Base-by-base conservation (phyloP, 805 yeast genomes). In the Wickerhamomyces hampshirensis region DNA sequence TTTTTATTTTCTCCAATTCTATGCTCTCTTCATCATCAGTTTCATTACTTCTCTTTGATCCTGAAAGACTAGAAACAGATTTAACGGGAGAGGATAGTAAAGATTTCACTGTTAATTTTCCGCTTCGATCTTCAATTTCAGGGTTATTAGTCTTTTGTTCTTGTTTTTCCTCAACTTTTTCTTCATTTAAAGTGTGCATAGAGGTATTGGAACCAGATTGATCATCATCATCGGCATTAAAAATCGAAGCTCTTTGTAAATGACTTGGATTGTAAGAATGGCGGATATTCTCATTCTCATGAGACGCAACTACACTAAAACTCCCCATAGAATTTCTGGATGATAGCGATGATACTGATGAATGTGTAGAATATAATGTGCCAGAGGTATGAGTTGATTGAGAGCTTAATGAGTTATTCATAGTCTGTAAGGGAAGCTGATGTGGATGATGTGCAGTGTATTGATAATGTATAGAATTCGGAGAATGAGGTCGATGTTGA, bases 291-390 rank as follows among this genome's bases (percentile, higher is more conserved):
- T 21, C 10, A 8, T 21, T 7, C 11, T 21, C 24, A 21, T 21
- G 24, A 21, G 24, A 7, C 24, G 11, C 11, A 21, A 21, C 24
- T 11, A 21, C 24, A 21, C 24, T 21, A 21, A 21, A 21, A 21
- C 24, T 21, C 24, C 24, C 24, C 24, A 21, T 21, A 4, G 55
- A 49, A 31, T 44, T 48, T 30, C 56, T 38, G 12, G 50, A 43
- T 5, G 57, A 52, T 1, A 43, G 35, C 8, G 57, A 52, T 1
- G 55, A 49, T 5, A 48, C 43, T 6, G 58, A 53, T 3, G 55
- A 48, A 17, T 48, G 44, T 2, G 44, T 35, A 7, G 58, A 54
- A 33, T 51, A 49, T 7, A 47, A 15, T 2, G 54, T 42, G 14
- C 39, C 28, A 3, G 41, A 40, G n/a, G n/a, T n/a, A 18, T 42